Conservation (phyloP, 257 asterid species). For the Nicotiana tabacum region DNA sequence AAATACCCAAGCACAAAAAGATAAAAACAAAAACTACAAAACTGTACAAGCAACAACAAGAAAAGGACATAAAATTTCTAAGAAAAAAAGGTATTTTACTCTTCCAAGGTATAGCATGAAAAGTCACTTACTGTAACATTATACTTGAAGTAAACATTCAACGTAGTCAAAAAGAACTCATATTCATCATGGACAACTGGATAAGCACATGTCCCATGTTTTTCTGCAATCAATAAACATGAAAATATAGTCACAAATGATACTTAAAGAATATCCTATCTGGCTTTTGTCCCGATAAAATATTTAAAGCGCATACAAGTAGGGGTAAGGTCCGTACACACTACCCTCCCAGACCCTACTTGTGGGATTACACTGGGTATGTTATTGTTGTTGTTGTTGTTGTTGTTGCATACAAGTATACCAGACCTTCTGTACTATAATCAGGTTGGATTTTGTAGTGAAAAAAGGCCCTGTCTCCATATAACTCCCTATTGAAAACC, state of each 20-base stretch:
- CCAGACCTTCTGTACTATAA: constrained; percentile 3
- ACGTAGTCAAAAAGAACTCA: constrained; percentile 63
- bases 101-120: background rate
- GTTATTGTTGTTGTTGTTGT: too few species aligned
- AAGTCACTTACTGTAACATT: constrained; percentile 62
- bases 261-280: background rate
- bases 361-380: too few species aligned
- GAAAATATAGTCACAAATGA: background rate
- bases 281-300: background rate
- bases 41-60: background rate
- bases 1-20: background rate
- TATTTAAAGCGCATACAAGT: background rate
- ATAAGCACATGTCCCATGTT: constrained; percentile 87
- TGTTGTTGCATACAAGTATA: background rate
- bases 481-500: background rate
- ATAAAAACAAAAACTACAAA: background rate
- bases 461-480: background rate
- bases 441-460: background rate
- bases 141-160: constrained; percentile 74
- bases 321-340: background rate
- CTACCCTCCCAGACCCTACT: too few species aligned
- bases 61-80: background rate
- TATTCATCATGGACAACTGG: constrained; percentile 72
- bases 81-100: background rate
- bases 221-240: constrained; percentile 44